phyloP scores from a whole-genome alignment of 805 yeast genomes.

The Dipodascus albidus region DNA sequence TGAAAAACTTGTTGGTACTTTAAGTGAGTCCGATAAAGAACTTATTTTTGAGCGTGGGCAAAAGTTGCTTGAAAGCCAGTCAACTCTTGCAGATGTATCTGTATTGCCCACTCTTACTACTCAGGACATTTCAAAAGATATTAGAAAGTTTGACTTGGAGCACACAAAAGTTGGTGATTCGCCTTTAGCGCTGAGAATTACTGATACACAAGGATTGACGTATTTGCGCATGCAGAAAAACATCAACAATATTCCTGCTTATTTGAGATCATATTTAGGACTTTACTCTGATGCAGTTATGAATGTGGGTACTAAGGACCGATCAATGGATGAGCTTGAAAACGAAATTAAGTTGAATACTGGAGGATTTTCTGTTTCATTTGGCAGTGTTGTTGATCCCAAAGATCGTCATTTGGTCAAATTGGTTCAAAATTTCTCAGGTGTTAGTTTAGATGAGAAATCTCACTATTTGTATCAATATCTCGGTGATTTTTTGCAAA shows the following conservation, averaged over 20 bases:
- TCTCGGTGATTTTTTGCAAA: conserved; percentile 54
- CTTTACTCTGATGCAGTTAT: conserved; percentile 71
- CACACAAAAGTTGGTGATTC: conserved; percentile 3
- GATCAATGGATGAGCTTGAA: conserved; percentile 70
- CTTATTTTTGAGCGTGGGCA: conserved; percentile 50
- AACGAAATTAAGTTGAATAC: conserved; percentile 72
- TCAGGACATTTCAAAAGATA: conserved; percentile 53
- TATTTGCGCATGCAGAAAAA: conserved; percentile 62
- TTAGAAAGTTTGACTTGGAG: conserved; percentile 15
- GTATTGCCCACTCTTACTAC: conserved; percentile 70
- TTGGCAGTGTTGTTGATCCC: conserved; percentile 33
- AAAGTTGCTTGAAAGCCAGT: conserved; percentile 50
- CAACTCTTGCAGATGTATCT: conserved; percentile 58
- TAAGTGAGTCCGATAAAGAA: conserved; percentile 46
- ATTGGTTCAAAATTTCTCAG: conserved; percentile 46
- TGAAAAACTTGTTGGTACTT: conserved; percentile 27
- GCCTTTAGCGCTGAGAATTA: conserved; percentile 21
- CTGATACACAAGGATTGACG: conserved; percentile 46
- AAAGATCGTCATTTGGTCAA: conserved; percentile 24
- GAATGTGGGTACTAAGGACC: conserved; percentile 68
- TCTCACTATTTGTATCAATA: conserved; percentile 48
- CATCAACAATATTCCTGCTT: conserved; percentile 45
- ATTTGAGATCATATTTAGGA: conserved; percentile 59
- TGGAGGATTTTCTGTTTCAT: conserved; percentile 69
- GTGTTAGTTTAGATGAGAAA: conserved; percentile 61